A percentile compares a stretch with the other conserved stretches of the same genome.
phyloP scores from a whole-genome alignment of 2,329 filamentous ascomycete genomes.

The Aspergillus fructus region DNA sequence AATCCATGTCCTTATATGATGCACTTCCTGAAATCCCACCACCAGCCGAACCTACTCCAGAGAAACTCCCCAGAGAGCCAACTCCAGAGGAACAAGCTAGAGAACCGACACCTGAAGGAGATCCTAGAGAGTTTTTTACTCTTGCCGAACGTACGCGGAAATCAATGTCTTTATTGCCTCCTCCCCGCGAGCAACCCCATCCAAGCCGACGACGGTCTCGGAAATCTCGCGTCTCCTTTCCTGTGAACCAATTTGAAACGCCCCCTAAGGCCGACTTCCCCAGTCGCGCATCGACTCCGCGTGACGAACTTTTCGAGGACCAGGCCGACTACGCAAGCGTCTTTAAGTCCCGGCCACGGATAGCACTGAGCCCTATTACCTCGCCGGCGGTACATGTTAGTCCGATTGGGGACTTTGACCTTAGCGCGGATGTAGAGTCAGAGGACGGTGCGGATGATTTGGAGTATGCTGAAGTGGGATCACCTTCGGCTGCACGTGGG shows the following conservation, averaged over 20 bases:
- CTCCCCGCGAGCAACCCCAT: slow-evolving; percentile 22
- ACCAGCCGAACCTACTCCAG: background rate
- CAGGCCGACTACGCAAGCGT: slow-evolving; percentile 77
- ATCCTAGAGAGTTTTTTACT: slow-evolving; percentile 32
- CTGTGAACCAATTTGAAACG: slow-evolving; percentile 58
- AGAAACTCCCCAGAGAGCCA: background rate
- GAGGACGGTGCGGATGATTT: slow-evolving; percentile 17
- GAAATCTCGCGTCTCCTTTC: slow-evolving; percentile 42
- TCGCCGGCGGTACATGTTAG: slow-evolving; percentile 41
- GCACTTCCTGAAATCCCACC: background rate
- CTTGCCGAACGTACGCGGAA: slow-evolving; percentile 77
- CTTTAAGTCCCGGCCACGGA: slow-evolving; percentile 79
- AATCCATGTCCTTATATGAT: slow-evolving; percentile 67
- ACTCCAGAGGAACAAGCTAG: background rate
- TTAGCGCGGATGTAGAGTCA: slow-evolving; percentile 21
- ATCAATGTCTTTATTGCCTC: slow-evolving; percentile 68
- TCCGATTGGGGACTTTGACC: slow-evolving; percentile 24
- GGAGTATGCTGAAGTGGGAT: slow-evolving; percentile 21
- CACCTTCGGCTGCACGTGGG: slow-evolving; percentile 22
- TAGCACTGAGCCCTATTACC: slow-evolving; percentile 69
- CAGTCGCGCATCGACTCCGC: slow-evolving; percentile 50
- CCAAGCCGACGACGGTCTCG: slow-evolving; percentile 20
- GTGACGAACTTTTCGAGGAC: slow-evolving; percentile 68
- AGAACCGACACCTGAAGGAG: slow-evolving; percentile 5
- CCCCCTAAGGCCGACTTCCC: slow-evolving; percentile 37